Percentiles rank a stretch among this genome's conserved stretches.
Conservation (phyloP, 1,284 basidiomycete species). For the Neolentinus lepideus region DNA sequence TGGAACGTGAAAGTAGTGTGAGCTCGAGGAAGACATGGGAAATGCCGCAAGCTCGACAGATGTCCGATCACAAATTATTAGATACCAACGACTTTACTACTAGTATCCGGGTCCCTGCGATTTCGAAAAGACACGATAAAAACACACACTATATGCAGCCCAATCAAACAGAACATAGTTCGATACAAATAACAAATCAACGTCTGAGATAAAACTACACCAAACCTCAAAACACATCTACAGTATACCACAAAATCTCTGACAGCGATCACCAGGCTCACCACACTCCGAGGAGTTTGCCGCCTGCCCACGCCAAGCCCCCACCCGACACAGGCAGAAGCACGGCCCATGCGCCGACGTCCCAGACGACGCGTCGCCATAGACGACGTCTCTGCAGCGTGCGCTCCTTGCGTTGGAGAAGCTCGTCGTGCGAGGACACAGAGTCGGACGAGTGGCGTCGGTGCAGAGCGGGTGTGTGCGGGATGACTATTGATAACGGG, state of each 20-base stretch:
- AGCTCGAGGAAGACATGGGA: too few species aligned
- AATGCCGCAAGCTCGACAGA: too few species aligned
- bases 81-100: too few species aligned
- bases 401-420: constrained; percentile 70
- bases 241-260: not conserved
- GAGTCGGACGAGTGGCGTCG: constrained; percentile 18
- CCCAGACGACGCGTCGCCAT: constrained; percentile 60
- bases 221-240: not conserved
- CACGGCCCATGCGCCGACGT: constrained; percentile 61
- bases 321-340: constrained; percentile 45
- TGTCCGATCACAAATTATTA: too few species aligned
- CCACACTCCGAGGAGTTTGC: constrained; percentile 36
- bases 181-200: not conserved
- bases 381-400: constrained; percentile 60
- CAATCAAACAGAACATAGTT: not conserved
- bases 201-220: not conserved
- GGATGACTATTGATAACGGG: constrained; percentile 62
- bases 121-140: too few species aligned
- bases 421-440: constrained; percentile 36
- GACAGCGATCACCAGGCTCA: constrained; percentile 12
- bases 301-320: constrained; percentile 46
- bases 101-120: too few species aligned
- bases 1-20: too few species aligned
- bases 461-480: constrained; percentile 23
- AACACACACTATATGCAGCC: too few species aligned